Base-by-base conservation (phyloP, 441 rosid genomes). In the Jatropha multifida region DNA sequence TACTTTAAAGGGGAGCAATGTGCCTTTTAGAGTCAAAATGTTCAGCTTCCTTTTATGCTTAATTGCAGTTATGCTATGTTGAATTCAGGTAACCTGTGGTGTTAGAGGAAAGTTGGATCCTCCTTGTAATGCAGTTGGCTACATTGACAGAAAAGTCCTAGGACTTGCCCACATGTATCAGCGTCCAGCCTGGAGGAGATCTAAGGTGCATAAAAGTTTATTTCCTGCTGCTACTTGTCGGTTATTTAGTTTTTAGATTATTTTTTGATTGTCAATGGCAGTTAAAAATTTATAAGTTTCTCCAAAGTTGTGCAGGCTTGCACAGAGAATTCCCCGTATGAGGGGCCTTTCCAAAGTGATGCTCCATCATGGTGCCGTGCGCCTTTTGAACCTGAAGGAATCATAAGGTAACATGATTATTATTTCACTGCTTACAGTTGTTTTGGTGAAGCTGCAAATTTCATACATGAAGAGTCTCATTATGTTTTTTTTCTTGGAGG, bases 331-430 rank as follows among this genome's bases (percentile, higher is more conserved):
- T 90, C 95, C 71, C 97, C 93, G 5, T 82, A 84, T 56, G 89
- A 80, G 49, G 90, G 95, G 63, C 80, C 88, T 67, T 65, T 94
- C 5, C 79, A 71, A 42, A 76, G 42, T 59, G 86, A 80, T 78
- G 96, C 97, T 82, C 92, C 97, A 17, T 81, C 94, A 10, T 92
- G 97, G 97, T 94, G 97, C 73, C 83, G 68, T 75, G 94, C 94
- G 55, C 94, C 98, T 51, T 92, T 92, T 68, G 98, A 92, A 80
- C 97, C 97, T 67, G 98, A 94, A 81, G 97, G 98, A 75, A 76
- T 90, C 74, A 74, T 92, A 64, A 79, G 71, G 76, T 81, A 59
- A 15, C 58, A 68, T 67, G 15, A 12, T 64, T 44, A 17, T 59
- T 65, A 65, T 78, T 37, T 60, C 65, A 23, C 6, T 23, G 26